phyloP scores from a whole-genome alignment of 345 rosid species.

The Adansonia digitata region DNA sequence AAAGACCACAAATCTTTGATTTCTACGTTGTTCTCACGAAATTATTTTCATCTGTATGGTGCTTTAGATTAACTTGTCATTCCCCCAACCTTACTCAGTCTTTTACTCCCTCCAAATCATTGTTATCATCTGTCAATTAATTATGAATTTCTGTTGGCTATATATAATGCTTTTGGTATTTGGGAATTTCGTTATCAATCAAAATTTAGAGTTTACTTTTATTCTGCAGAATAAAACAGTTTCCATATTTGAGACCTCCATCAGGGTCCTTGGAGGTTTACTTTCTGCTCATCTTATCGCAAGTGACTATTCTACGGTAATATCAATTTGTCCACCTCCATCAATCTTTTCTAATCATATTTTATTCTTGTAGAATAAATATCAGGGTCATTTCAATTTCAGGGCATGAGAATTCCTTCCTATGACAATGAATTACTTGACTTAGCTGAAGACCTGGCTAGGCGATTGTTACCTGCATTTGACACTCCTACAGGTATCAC shows the following conservation, averaged over 20 bases:
- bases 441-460: slow-evolving; percentile 80
- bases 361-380: slow-evolving; percentile 3
- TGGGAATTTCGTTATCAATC: neutral
- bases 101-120: neutral
- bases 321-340: neutral
- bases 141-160: neutral
- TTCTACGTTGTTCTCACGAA: neutral
- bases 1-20: neutral
- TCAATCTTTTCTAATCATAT: slow-evolving; percentile 1
- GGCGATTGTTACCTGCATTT: slow-evolving; percentile 89
- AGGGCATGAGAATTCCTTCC: slow-evolving; percentile 88
- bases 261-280: slow-evolving; percentile 92
- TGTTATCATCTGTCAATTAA: neutral
- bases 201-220: slow-evolving; percentile 13
- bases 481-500: slow-evolving; percentile 89
- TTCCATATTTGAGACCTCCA: slow-evolving; percentile 85
- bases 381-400: slow-evolving; percentile 20
- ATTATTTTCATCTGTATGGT: neutral
- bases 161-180: neutral
- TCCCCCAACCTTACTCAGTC: neutral
- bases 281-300: slow-evolving; percentile 99
- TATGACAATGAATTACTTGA: slow-evolving; percentile 73
- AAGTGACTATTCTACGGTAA: slow-evolving; percentile 94
- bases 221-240: slow-evolving; percentile 89
- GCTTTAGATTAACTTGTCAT: neutral